Evolutionary conservation across 1,284 basidiomycete species (phyloP).

Genomic region (Rhodotorula sp.): DNA sequence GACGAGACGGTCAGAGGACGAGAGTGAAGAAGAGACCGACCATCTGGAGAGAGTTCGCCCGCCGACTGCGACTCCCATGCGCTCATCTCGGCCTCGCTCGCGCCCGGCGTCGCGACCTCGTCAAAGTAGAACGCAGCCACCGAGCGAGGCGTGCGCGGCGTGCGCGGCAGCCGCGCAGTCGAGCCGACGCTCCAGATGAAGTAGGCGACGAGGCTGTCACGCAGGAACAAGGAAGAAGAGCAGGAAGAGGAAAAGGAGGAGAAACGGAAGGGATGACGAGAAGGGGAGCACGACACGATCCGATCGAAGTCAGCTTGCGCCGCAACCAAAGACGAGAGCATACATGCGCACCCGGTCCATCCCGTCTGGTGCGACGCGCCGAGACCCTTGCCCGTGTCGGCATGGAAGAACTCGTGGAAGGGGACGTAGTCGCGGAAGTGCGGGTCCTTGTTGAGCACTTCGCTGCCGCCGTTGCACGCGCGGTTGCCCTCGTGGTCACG

Average conservation of each 20-base stretch:
- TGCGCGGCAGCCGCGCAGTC: slow-evolving; percentile 46
- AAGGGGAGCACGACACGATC: no score
- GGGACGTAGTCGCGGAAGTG: slow-evolving; percentile 94
- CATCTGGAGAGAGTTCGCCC: neutral
- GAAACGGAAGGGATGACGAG: neutral
- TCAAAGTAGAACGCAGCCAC: slow-evolving; percentile 93
- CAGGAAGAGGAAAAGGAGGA: no score
- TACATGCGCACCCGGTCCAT: slow-evolving; percentile 57
- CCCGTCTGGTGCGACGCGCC: slow-evolving; percentile 98
- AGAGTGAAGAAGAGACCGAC: slow-evolving; percentile 44
- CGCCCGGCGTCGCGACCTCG: slow-evolving; percentile 50
- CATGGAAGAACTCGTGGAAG: slow-evolving; percentile 98
- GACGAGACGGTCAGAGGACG: neutral
- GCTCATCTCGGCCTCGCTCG: slow-evolving; percentile 26
- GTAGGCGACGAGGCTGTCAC: slow-evolving; percentile 73
- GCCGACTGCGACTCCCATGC: slow-evolving; percentile 5
- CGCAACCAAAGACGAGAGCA: neutral
- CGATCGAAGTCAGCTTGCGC: neutral
- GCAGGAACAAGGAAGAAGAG: neutral
- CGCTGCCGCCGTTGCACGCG: slow-evolving; percentile 87
- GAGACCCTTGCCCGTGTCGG: slow-evolving; percentile 83
- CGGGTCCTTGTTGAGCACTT: slow-evolving; percentile 86
- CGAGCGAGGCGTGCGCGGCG: slow-evolving; percentile 72
- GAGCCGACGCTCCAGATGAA: slow-evolving; percentile 61
- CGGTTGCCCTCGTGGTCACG: slow-evolving; percentile 73